A percentile compares a stretch with the other conserved stretches of the same genome.
Evolutionary conservation across 352 stramenopile genomes (phyloP).

Genomic region (Pythium aristosporum): DNA sequence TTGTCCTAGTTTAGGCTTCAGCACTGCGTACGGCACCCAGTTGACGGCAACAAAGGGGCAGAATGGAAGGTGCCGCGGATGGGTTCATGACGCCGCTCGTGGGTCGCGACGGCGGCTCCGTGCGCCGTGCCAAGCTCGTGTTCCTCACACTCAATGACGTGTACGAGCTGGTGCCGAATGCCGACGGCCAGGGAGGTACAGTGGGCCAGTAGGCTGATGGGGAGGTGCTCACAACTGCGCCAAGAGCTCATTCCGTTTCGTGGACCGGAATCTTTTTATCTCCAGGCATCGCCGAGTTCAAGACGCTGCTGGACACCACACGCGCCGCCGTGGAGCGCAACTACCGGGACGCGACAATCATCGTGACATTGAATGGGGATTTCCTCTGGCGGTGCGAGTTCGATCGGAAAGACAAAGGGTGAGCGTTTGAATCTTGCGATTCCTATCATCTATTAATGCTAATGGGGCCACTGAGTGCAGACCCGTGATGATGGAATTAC

Average conservation of each 20-base stretch:
- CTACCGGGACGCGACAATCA: constrained; percentile 31
- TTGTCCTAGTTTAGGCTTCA: not conserved
- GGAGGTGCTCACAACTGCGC: not conserved
- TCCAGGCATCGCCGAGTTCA: constrained; percentile 50
- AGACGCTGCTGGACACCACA: constrained; percentile 43
- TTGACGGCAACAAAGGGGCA: not conserved
- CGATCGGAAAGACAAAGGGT: constrained; percentile 73
- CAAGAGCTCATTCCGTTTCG: not conserved
- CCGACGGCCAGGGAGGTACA: constrained; percentile 24
- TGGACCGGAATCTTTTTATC: not conserved
- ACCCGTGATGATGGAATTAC: constrained; percentile 60
- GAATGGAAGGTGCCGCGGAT: not conserved
- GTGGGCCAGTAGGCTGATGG: not conserved
- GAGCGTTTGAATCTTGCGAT: not conserved
- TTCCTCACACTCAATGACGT: constrained; percentile 76
- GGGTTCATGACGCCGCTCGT: constrained; percentile 1
- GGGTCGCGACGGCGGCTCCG: not conserved
- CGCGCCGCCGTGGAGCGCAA: constrained; percentile 20
- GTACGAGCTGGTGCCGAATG: constrained; percentile 59
- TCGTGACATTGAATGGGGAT: constrained; percentile 72
- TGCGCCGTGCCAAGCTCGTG: constrained; percentile 33
- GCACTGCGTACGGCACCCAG: not conserved
- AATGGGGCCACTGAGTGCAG: constrained; percentile 24
- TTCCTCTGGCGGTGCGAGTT: constrained; percentile 70
- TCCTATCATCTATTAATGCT: not conserved